Percentiles rank a stretch among this genome's conserved stretches.
These are phyloP conservation scores for Haplosporangium sp. DNA, from an alignment of 371 early-diverging fungal genomes.

Conservation along the genomic window DNA sequence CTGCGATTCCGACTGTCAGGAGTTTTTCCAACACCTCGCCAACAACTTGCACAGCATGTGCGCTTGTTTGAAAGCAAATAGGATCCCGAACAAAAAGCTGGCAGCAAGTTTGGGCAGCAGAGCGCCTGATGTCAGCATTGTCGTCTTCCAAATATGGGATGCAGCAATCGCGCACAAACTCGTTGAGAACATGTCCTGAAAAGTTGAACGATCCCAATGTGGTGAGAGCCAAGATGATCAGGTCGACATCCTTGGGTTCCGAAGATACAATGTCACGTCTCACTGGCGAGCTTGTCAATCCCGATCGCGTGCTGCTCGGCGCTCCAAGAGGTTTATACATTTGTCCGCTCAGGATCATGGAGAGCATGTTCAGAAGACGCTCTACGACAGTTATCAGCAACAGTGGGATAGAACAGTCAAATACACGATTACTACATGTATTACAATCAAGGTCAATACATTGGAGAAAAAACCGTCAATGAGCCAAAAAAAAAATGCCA, in stretches of 20 bases:
- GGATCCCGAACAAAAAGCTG: constrained; percentile 83
- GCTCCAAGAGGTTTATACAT: constrained; percentile 89
- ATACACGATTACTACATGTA: background rate
- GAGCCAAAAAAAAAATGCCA: too few relatives aligned
- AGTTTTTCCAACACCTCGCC: constrained; percentile 90
- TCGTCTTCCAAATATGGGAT: constrained; percentile 90
- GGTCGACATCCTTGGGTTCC: constrained; percentile 79
- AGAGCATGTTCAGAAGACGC: constrained; percentile 89
- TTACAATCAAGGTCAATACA: background rate
- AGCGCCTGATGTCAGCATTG: constrained; percentile 82
- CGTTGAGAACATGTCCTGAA: constrained; percentile 84
- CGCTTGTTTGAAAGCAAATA: constrained; percentile 82
- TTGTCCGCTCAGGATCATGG: constrained; percentile 86
- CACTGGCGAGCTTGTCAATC: constrained; percentile 55
- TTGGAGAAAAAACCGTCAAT: too few relatives aligned
- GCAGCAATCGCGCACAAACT: constrained; percentile 91
- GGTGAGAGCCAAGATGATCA: constrained; percentile 86
- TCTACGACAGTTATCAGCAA: constrained; percentile 58
- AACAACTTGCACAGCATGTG: constrained; percentile 88
- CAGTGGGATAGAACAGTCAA: background rate
- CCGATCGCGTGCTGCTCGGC: constrained; percentile 56
- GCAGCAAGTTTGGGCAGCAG: constrained; percentile 91
- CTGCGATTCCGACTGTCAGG: constrained; percentile 91
- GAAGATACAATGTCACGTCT: constrained; percentile 60
- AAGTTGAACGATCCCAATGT: constrained; percentile 93